Base-by-base conservation (phyloP, 2,329 filamentous ascomycete species). In the Phaeosphaeria sp. region DNA sequence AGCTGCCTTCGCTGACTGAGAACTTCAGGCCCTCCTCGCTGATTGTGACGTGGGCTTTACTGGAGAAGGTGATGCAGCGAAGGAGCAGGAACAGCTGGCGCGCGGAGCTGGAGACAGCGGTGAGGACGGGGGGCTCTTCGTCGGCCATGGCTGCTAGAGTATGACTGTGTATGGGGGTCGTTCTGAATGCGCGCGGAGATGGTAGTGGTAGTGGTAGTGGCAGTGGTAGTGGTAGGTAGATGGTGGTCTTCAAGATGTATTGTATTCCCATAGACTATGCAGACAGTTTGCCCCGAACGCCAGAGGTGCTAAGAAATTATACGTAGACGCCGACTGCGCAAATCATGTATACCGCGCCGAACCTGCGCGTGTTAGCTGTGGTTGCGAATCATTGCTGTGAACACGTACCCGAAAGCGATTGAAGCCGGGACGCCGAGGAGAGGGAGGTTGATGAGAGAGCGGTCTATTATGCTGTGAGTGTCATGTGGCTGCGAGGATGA, bases 251-350 rank as follows among this genome's bases (percentile, higher is more conserved):
- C 63, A 69, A 64, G 51, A 56, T 70, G 72, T 76, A 77, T 75
- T 72, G 67, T 67, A 77, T 76, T 74, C 69, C 72, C 67, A 67
- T 75, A 76, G 64, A 77, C 68, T 76, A 77, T 71, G 72, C 65
- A 72, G 60, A 54, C 47, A 57, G 33, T 50, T 61, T 63, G 59
- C 47, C 59, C 67, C 57, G 18, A 74, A 73, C 69, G 71, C 69
- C 69, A 62, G 62, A 56, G 58, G 58, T 64, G 60, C 53, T 60
- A 60, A 60, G 60, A 67, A 69, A 67, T 80, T 87, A 99, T 78
- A 99, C 92, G 88, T 99, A 98, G 75, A 99, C 95, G 77, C 95
- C 95, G 77, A 95, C 95, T 59, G 93, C 95, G 81, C 95, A 99
- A 81, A 99, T 98, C 90, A 97, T 97, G 81, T 95, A 97, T 46